phyloP scores from a whole-genome alignment of 164 flowering plant genomes.

The Vitis amurensis region DNA sequence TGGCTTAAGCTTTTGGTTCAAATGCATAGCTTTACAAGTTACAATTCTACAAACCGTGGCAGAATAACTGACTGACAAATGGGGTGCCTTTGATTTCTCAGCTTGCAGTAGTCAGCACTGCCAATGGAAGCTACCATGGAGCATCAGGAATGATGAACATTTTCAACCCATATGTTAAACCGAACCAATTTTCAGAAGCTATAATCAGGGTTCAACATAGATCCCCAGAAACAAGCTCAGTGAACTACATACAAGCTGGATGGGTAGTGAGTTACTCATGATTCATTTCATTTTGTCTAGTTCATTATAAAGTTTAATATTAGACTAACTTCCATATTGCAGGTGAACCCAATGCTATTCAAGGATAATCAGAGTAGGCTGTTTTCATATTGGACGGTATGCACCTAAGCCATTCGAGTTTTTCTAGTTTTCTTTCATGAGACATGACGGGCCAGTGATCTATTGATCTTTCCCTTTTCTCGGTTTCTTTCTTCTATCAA shows the following conservation, averaged over 20 bases:
- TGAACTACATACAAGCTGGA: neutral
- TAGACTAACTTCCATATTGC: neutral
- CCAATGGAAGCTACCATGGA: neutral
- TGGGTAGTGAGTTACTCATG: neutral
- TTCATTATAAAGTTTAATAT: neutral
- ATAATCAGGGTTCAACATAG: neutral
- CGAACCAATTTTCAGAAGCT: neutral
- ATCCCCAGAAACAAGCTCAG: neutral
- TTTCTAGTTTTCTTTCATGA: too few relatives aligned
- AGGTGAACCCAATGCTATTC: slow-evolving; percentile 7
- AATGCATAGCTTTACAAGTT: too few relatives aligned
- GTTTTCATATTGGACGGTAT: slow-evolving; percentile 17
- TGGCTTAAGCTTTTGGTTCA: too few relatives aligned
- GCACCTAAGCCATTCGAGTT: neutral
- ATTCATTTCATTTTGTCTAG: neutral
- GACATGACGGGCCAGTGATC: too few relatives aligned
- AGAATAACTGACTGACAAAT: too few relatives aligned
- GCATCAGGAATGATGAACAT: neutral
- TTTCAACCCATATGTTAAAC: neutral
- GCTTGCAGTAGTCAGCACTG: too few relatives aligned
- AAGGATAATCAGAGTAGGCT: slow-evolving; percentile 3
- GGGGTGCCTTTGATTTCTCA: too few relatives aligned
- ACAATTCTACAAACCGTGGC: too few relatives aligned
- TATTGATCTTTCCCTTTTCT: too few relatives aligned
- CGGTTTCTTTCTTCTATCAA: too few relatives aligned